phyloP scores from a whole-genome alignment of 2,329 filamentous ascomycete genomes.

The Thielaviopsis euricoi region DNA sequence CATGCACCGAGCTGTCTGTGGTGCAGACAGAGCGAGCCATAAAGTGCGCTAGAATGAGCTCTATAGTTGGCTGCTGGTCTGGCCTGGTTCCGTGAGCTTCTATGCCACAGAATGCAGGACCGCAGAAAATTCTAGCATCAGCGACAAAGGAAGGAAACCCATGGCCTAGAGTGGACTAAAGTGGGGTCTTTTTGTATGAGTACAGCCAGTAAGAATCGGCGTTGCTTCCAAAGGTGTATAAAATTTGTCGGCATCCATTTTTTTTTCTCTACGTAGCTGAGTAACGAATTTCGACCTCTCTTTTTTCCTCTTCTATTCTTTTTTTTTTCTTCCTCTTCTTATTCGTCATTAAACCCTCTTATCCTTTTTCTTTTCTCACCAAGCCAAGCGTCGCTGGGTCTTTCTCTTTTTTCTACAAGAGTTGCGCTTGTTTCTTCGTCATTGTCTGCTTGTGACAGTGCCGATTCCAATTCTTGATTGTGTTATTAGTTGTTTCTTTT shows the following conservation, averaged over 20 bases:
- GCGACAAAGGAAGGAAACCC: slow-evolving; percentile 1
- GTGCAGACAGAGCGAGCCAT: too few species aligned
- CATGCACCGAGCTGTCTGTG: not conserved
- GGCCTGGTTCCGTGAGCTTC: slow-evolving; percentile 7
- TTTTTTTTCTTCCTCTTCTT: slow-evolving; percentile 17
- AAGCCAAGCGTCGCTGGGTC: not conserved
- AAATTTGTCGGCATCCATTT: slow-evolving; percentile 9
- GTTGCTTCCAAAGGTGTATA: slow-evolving; percentile 1
- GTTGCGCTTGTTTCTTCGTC: slow-evolving; percentile 3
- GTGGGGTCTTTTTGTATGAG: not conserved
- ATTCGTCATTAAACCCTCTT: slow-evolving; percentile 15
- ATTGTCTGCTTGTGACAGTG: slow-evolving; percentile 6
- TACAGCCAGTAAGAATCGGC: slow-evolving; percentile 8
- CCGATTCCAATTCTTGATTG: slow-evolving; percentile 17
- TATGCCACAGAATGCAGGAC: not conserved
- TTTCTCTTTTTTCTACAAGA: slow-evolving; percentile 1
- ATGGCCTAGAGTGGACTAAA: not conserved
- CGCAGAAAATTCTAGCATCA: slow-evolving; percentile 11
- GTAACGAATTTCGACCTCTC: not conserved
- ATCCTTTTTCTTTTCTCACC: slow-evolving; percentile 16
- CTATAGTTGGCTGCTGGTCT: not conserved
- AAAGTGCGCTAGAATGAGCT: too few species aligned
- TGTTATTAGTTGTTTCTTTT: slow-evolving; percentile 20
- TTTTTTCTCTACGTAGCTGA: slow-evolving; percentile 1
- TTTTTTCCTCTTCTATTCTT: slow-evolving; percentile 9